Evolutionary conservation across 2,329 filamentous ascomycete species (phyloP).

Genomic region (Coniochaeta sp.): DNA sequence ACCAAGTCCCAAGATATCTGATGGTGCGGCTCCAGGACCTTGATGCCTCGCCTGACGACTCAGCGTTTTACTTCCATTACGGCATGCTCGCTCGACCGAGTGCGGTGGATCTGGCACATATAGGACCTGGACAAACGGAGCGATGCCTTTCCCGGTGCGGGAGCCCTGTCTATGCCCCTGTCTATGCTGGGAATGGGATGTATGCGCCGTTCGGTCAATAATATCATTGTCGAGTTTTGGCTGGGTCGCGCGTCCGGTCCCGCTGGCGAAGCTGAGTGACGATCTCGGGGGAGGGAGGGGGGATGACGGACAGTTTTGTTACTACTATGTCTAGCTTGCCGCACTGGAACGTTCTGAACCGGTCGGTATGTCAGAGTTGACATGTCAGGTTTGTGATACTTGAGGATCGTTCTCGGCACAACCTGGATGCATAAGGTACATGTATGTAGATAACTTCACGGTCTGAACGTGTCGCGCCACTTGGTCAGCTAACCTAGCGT

Average conservation of each 20-base stretch:
- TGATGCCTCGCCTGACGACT: slow-evolving; percentile 22
- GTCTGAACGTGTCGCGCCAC: neutral
- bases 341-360: neutral
- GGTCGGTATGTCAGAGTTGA: neutral
- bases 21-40: slow-evolving; percentile 13
- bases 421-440: too few species aligned
- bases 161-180: neutral
- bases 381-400: neutral
- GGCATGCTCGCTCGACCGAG: slow-evolving; percentile 20
- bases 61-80: slow-evolving; percentile 26
- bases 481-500: neutral
- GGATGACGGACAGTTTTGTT: slow-evolving; percentile 16
- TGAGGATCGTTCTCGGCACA: neutral
- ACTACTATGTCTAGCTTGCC: slow-evolving; percentile 16
- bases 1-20: slow-evolving; percentile 4
- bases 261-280: slow-evolving; percentile 18
- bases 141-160: neutral
- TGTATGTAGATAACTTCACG: too few species aligned
- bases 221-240: slow-evolving; percentile 16
- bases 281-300: slow-evolving; percentile 20
- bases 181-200: neutral
- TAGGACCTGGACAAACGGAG: slow-evolving; percentile 20
- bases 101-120: slow-evolving; percentile 29
- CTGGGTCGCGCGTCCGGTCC: slow-evolving; percentile 15
- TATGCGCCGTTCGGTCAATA: neutral